Percentiles rank a stretch among this genome's conserved stretches.
These are phyloP conservation scores for Arctium lappa DNA, from an alignment of 129 eudicot species.

Conservation along the genomic window DNA sequence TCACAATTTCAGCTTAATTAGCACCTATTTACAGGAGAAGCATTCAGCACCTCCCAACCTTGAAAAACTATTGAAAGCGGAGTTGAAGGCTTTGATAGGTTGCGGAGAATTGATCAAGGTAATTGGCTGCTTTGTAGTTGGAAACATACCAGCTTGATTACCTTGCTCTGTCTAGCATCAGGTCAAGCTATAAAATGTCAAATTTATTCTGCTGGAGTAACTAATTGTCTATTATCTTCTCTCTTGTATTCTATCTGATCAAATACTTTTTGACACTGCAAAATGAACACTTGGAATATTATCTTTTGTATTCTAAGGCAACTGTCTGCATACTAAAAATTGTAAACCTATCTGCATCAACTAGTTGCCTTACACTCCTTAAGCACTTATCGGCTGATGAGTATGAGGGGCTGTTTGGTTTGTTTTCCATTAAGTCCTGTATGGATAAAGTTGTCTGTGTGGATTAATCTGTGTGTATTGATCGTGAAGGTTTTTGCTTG, in stretches of 20 bases:
- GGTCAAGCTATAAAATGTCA: neutral
- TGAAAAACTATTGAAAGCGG: slow-evolving; percentile 46
- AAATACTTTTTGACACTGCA: no score
- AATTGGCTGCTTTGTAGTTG: neutral
- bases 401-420: neutral
- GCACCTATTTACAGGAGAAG: slow-evolving; percentile 47
- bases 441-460: no score
- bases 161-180: neutral
- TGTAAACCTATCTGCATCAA: no score
- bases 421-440: no score
- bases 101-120: slow-evolving; percentile 69
- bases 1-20: neutral
- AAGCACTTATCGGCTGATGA: neutral
- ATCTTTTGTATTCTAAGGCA: neutral
- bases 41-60: slow-evolving; percentile 50
- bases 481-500: no score
- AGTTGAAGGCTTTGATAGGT: slow-evolving; percentile 57
- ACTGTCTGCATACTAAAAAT: neutral
- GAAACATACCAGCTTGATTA: neutral
- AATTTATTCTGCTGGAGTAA: neutral
- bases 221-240: neutral
- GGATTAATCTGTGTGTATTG: no score
- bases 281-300: neutral
- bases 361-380: no score
- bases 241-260: neutral